These are phyloP conservation scores for Oehlia diaphana DNA, from an alignment of 192 early-diverging fungal species.

Conservation along the genomic window DNA sequence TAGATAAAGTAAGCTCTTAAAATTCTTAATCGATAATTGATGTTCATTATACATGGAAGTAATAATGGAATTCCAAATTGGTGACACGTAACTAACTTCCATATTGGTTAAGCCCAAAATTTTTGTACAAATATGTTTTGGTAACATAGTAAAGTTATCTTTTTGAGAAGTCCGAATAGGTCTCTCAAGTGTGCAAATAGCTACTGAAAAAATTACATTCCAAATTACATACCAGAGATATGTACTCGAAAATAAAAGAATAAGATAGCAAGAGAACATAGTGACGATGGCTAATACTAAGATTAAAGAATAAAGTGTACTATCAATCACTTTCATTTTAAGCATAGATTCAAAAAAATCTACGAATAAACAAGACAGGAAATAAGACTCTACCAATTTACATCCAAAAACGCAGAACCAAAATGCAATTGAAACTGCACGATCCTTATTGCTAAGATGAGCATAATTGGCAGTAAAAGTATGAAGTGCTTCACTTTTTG, in stretches of 20 bases:
- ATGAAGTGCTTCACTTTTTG: conserved; percentile 44
- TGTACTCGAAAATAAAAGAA: conserved; percentile 82
- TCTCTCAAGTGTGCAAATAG: conserved; percentile 66
- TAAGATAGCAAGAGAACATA: conserved; percentile 73
- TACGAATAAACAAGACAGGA: conserved; percentile 78
- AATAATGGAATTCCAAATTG: conserved; percentile 85
- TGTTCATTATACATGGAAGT: conserved; percentile 84
- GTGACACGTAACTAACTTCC: conserved; percentile 73
- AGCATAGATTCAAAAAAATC: conserved; percentile 65
- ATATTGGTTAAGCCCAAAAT: conserved; percentile 69
- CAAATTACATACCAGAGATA: conserved; percentile 89
- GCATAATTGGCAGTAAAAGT: conserved; percentile 78
- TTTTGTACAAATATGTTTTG: conserved; percentile 80
- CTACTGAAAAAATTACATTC: conserved; percentile 78
- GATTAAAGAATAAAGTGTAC: conserved; percentile 63
- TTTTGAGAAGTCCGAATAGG: conserved; percentile 85
- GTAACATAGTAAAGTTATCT: conserved; percentile 74
- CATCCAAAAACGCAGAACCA: conserved; percentile 73
- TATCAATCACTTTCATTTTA: conserved; percentile 44
- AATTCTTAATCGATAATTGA: conserved; percentile 71
- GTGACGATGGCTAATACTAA: conserved; percentile 66
- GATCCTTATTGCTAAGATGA: conserved; percentile 62
- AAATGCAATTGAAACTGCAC: conserved; percentile 66
- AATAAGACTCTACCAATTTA: conserved; percentile 82
- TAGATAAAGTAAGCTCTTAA: conserved; percentile 73